Conservation (phyloP, 257 asterid genomes). For the Solanum tarapatanum region DNA sequence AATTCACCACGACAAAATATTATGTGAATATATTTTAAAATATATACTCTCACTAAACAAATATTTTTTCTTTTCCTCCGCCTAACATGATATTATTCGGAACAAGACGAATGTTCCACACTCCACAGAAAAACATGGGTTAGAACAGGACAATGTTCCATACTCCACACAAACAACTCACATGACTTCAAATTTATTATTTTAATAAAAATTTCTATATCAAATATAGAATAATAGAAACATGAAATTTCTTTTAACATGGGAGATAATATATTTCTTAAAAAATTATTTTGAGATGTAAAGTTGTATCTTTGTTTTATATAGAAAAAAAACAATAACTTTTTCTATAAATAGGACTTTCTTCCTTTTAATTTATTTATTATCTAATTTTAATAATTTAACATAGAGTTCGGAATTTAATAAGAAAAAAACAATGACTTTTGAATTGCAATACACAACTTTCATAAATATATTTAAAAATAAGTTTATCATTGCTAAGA, state of each 20-base stretch:
- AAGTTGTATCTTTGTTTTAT: not conserved
- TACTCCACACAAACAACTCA: not conserved
- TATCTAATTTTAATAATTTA: too few species aligned
- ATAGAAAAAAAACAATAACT: too few species aligned
- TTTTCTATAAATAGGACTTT: too few species aligned
- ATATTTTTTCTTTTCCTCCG: not conserved
- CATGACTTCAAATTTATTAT: not conserved
- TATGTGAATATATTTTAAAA: not conserved
- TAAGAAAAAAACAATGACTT: not conserved
- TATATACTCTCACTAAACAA: not conserved
- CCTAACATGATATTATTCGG: not conserved
- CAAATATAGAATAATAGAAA: not conserved
- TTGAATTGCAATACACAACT: not conserved
- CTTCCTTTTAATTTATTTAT: not conserved
- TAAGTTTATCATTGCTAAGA: too few species aligned
- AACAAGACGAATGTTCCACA: not conserved
- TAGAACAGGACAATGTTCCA: not conserved
- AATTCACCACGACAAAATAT: not conserved
- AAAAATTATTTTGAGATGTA: too few species aligned
- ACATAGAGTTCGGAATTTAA: not conserved
- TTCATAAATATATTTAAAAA: not conserved
- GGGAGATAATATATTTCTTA: not conserved
- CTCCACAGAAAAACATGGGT: not conserved
- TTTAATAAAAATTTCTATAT: not conserved
- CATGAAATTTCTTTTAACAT: not conserved